Conservation (phyloP, 129 eudicot genomes). For the Rutidosis leptorrhynchoides region DNA sequence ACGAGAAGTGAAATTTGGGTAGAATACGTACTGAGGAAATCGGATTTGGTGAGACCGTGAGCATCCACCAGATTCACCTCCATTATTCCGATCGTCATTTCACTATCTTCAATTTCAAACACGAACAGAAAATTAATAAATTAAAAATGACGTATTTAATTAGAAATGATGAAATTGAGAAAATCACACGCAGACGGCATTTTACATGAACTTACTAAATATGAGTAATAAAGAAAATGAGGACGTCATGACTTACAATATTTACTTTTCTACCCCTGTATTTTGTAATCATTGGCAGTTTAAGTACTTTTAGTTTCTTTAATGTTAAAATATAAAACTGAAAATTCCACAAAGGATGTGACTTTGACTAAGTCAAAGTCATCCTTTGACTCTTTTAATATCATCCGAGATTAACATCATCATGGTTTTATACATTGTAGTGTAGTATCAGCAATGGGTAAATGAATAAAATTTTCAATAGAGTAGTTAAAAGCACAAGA, state of each 20-base stretch:
- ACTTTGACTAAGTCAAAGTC: background rate
- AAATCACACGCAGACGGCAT: slow-evolving; percentile 23
- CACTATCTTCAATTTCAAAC: background rate
- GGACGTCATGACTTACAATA: background rate
- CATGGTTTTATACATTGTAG: no score
- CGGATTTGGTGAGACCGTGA: slow-evolving; percentile 52
- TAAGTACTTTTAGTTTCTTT: background rate
- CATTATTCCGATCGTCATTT: slow-evolving; percentile 60
- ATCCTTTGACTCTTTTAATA: background rate
- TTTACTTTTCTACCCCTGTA: background rate
- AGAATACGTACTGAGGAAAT: slow-evolving; percentile 45
- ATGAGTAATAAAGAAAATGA: background rate
- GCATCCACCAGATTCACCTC: slow-evolving; percentile 63
- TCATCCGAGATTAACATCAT: background rate
- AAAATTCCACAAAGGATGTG: background rate
- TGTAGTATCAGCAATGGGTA: no score
- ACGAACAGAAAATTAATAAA: background rate
- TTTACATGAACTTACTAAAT: background rate
- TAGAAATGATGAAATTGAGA: slow-evolving; percentile 4
- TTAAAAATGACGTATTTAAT: background rate
- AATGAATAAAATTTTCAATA: no score
- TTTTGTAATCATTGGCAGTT: background rate
- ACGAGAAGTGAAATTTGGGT: background rate
- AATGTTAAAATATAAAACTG: background rate
- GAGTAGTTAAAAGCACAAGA: no score